Conservation (phyloP, 2,329 filamentous ascomycete genomes). For the Cordyceps fumosorosea region DNA sequence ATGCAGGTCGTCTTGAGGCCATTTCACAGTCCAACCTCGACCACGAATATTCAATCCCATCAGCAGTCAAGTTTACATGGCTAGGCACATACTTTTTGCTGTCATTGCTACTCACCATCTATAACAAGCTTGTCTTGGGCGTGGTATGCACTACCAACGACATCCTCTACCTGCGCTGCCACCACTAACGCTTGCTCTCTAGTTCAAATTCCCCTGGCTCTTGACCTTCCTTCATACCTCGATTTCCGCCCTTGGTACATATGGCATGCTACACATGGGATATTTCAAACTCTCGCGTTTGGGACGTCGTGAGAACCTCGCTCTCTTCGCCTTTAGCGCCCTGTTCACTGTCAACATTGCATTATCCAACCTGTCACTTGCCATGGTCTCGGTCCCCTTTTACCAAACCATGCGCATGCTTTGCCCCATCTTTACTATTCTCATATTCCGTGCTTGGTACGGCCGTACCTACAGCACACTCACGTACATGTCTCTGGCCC, state of each 20-base stretch:
- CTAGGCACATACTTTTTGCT: conserved; percentile 46
- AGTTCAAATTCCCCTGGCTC: conserved; percentile 57
- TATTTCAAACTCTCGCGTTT: conserved; percentile 48
- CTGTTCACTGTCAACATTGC: conserved; percentile 59
- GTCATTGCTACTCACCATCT: conserved; percentile 44
- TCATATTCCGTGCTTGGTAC: conserved; percentile 53
- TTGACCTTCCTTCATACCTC: conserved; percentile 52
- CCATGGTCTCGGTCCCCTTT: conserved; percentile 58
- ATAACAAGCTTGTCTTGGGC: conserved; percentile 52
- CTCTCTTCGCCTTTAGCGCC: conserved; percentile 51
- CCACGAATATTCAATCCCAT: conserved; percentile 39
- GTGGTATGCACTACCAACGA: conserved; percentile 30
- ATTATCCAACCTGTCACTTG: conserved; percentile 56
- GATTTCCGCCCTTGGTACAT: conserved; percentile 52
- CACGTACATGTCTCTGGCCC: conserved; percentile 54
- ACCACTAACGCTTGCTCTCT: conserved; percentile 6
- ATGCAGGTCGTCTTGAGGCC: conserved; percentile 22
- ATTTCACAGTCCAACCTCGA: conserved; percentile 30
- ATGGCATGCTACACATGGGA: conserved; percentile 42
- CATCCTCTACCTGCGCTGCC: background rate
- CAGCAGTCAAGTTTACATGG: conserved; percentile 42
- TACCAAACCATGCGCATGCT: conserved; percentile 59
- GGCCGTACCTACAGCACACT: conserved; percentile 45
- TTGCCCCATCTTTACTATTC: conserved; percentile 54
- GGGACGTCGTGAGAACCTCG: conserved; percentile 44